phyloP scores from a whole-genome alignment of 352 stramenopile genomes.

The Phytophthora quininea region DNA sequence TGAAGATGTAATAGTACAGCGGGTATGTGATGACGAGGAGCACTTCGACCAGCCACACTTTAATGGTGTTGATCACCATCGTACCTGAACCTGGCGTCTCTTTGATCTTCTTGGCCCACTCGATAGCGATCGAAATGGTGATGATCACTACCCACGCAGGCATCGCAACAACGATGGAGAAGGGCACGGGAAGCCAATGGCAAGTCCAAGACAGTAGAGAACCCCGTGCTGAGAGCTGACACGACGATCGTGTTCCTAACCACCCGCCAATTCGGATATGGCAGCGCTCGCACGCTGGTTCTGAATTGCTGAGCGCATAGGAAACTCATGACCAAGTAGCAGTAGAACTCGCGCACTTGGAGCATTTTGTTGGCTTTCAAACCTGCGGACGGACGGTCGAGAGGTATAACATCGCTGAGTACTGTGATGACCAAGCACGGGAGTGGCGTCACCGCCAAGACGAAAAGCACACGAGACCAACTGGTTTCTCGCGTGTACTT shows the following conservation, averaged over 20 bases:
- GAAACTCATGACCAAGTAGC: background rate
- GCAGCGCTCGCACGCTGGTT: background rate
- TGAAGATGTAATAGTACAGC: conserved; percentile 21
- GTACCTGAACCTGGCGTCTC: background rate
- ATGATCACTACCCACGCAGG: conserved; percentile 9
- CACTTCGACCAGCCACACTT: conserved; percentile 1
- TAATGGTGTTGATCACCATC: conserved; percentile 6
- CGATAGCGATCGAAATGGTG: background rate
- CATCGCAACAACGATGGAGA: conserved; percentile 8
- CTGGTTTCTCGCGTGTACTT: conserved; percentile 5
- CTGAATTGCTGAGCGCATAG: conserved; percentile 1
- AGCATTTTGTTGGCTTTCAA: conserved; percentile 6
- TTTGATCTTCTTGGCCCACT: conserved; percentile 4
- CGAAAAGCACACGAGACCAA: background rate
- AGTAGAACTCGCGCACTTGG: conserved; percentile 2
- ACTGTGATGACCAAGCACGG: conserved; percentile 7
- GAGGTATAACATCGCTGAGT: conserved; percentile 2
- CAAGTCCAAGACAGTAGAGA: background rate
- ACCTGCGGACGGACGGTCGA: background rate
- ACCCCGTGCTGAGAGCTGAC: background rate
- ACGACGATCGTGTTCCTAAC: conserved; percentile 7
- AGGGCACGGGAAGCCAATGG: conserved; percentile 10
- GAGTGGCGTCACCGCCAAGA: background rate
- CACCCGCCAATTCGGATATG: background rate
- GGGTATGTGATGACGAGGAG: conserved; percentile 20